Conservation (phyloP, 768 basidiomycete genomes). For the Auricularia sp. region DNA sequence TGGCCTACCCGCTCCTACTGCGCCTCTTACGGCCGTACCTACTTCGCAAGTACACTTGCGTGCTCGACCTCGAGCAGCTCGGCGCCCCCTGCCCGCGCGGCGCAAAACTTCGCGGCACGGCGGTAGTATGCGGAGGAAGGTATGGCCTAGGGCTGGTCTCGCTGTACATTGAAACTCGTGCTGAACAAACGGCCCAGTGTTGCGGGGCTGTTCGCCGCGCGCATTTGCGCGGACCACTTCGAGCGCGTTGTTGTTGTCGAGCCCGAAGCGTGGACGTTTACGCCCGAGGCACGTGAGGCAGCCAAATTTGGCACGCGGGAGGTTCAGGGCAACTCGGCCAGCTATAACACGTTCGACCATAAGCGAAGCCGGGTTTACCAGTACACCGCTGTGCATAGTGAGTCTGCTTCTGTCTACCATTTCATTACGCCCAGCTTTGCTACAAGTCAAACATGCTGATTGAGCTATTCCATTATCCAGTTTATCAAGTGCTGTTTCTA, state of each 20-base stretch:
- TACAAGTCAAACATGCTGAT: not conserved
- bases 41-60: not conserved
- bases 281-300: conserved; percentile 10
- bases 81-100: not conserved
- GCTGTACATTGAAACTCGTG: not conserved
- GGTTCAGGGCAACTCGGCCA: conserved; percentile 9
- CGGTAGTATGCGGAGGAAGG: not conserved
- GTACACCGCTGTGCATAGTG: conserved; percentile 17
- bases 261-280: conserved; percentile 19
- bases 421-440: not conserved
- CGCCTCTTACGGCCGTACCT: not conserved
- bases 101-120: not conserved
- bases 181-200: conserved; percentile 12
- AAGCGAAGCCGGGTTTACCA: conserved; percentile 18
- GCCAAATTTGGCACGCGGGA: conserved; percentile 5
- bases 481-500: not conserved
- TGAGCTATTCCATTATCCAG: not conserved
- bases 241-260: conserved; percentile 24
- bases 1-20: not conserved
- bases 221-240: conserved; percentile 25
- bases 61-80: not conserved
- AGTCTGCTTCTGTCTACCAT: conserved; percentile 3
- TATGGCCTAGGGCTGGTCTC: not conserved
- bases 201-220: conserved; percentile 21
- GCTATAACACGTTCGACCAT: conserved; percentile 4